phyloP scores from a whole-genome alignment of 1,284 basidiomycete genomes.

The Marasmius sp. region DNA sequence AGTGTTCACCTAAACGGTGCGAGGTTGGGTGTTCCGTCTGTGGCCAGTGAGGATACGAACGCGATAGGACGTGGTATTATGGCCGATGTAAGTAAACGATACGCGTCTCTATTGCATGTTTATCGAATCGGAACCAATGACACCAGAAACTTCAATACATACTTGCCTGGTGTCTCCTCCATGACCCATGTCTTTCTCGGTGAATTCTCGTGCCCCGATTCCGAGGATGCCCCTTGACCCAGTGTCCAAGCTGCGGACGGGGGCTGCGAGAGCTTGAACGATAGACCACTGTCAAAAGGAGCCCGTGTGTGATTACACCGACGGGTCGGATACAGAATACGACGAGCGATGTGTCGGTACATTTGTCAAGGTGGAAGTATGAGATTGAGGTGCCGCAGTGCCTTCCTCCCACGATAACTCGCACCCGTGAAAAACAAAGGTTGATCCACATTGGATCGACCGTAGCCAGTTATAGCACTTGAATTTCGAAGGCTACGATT shows the following conservation, averaged over 20 bases:
- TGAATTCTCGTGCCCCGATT: constrained; percentile 31
- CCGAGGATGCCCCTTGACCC: constrained; percentile 43
- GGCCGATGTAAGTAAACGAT: constrained; percentile 64
- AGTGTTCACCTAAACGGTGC: constrained; percentile 58
- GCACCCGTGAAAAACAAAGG: no score
- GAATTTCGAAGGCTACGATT: neutral
- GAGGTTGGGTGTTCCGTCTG: constrained; percentile 60
- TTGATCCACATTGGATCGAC: no score
- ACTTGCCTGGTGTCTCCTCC: constrained; percentile 31
- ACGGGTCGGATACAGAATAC: neutral
- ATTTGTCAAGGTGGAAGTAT: neutral
- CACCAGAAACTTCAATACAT: constrained; percentile 7
- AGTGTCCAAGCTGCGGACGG: constrained; percentile 54
- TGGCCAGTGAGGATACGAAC: constrained; percentile 65
- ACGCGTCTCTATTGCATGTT: constrained; percentile 37
- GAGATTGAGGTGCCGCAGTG: neutral
- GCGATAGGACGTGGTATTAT: constrained; percentile 75
- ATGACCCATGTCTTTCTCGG: constrained; percentile 49
- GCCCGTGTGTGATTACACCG: constrained; percentile 11
- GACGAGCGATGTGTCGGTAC: neutral
- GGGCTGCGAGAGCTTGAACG: constrained; percentile 42
- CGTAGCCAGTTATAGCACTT: neutral
- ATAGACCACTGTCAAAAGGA: constrained; percentile 32
- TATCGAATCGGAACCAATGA: neutral
- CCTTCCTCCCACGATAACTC: no score